Conservation (phyloP, 768 basidiomycete genomes). For the Phylloporus sp. region DNA sequence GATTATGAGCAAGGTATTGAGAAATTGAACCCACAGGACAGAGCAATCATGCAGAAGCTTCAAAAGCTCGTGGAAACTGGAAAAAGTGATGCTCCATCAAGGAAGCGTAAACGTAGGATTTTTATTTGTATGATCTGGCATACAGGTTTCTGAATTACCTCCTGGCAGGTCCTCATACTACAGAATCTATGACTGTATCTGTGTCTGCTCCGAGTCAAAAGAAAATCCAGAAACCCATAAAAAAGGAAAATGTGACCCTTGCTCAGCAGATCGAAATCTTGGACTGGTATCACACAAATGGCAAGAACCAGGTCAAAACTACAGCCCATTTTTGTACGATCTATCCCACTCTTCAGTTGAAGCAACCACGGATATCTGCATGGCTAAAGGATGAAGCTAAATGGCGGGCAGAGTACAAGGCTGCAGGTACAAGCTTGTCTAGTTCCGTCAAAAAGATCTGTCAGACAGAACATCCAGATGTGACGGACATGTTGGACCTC, state of each 20-base stretch:
- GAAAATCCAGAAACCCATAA: neutral
- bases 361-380: neutral
- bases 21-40: neutral
- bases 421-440: no score
- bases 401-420: neutral
- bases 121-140: neutral
- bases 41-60: neutral
- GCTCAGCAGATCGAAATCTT: slow-evolving; percentile 34
- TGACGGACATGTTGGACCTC: slow-evolving; percentile 30
- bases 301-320: slow-evolving; percentile 29
- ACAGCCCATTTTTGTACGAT: slow-evolving; percentile 5
- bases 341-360: neutral
- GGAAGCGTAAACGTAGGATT: neutral
- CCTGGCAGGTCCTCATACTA: no score
- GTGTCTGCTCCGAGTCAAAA: no score
- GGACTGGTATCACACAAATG: slow-evolving; percentile 33
- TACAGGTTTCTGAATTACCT: no score
- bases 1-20: slow-evolving; percentile 10
- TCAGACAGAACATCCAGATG: neutral
- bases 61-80: neutral
- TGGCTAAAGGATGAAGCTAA: slow-evolving; percentile 25
- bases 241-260: slow-evolving; percentile 28
- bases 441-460: no score
- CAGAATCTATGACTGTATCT: no score
- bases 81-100: neutral